Percentiles rank a stretch among this genome's conserved stretches.
Conservation (phyloP, 1,139 yeast species). For the Pichia sorboxylosa region DNA sequence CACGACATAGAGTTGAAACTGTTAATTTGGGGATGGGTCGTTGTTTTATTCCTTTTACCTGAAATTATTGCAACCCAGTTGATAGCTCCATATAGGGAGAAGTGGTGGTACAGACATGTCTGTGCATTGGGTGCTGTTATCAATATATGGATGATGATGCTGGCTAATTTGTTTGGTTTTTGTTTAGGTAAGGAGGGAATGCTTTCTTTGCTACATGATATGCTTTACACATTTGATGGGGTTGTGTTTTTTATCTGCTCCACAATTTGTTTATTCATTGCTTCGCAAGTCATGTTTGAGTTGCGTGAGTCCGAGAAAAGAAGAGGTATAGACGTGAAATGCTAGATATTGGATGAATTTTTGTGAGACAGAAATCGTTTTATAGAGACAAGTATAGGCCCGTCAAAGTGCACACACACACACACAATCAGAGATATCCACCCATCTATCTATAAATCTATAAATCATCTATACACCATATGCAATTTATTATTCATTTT, state of each 20-base stretch:
- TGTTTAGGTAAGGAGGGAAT: constrained; percentile 89
- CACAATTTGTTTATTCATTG: constrained; percentile 63
- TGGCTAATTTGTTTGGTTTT: constrained; percentile 89
- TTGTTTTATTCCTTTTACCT: constrained; percentile 81
- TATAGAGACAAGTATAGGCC: too few species aligned
- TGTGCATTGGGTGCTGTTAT: constrained; percentile 82
- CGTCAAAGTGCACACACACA: too few species aligned
- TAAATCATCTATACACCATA: background rate
- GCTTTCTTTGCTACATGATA: constrained; percentile 46
- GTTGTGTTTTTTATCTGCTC: constrained; percentile 53
- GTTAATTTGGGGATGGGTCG: constrained; percentile 91
- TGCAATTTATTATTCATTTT: too few species aligned
- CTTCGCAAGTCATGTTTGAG: constrained; percentile 91
- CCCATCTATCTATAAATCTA: background rate
- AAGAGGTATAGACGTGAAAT: constrained; percentile 69
- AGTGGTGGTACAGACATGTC: constrained; percentile 66
- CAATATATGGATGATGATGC: constrained; percentile 97
- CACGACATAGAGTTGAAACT: constrained; percentile 87
- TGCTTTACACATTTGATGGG: constrained; percentile 64
- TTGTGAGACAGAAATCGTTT: too few species aligned
- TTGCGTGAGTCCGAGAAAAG: constrained; percentile 77
- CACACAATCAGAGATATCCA: too few species aligned
- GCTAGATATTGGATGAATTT: too few species aligned
- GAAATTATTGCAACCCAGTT: constrained; percentile 57
- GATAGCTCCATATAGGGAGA: constrained; percentile 30